Base-by-base conservation (phyloP, 2,329 filamentous ascomycete genomes). In the Claviceps cyperi region DNA sequence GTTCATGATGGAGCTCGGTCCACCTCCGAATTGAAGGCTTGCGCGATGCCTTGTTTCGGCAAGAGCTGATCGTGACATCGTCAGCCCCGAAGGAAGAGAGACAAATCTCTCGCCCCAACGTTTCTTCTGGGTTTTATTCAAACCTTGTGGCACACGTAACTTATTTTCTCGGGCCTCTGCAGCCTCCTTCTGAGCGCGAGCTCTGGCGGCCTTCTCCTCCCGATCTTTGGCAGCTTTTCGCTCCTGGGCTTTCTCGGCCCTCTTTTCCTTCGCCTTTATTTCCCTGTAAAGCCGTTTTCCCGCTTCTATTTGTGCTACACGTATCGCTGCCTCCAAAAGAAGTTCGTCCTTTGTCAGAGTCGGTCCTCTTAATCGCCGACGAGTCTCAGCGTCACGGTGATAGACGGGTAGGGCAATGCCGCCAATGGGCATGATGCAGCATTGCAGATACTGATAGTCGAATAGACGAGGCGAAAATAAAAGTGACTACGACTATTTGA, bases 341-440 rank as follows among this genome's bases (percentile, higher is more conserved):
- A 36, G 8, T 14, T 46, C 28, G 1, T 46, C 43, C 1, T 46
- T 2, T 3, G n/a, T 36, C 5, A 5, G 2, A 4, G n/a, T 19
- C 43, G 28, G 43, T 36, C 43, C 43, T 11, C 13, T 17, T 6
- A 36, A 6, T 6, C 9, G 5, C 8, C 28, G 43, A 36, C 17
- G 43, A 14, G 3, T 5, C 43, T 21, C 28, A 4, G 17, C 3
- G 28, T 9, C 2, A 6, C 2, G 21, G 21, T 5, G 3, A 28
- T 9, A 28, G 24, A 3, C 1, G 8, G 8, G 22, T 22, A 5
- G 22, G 1, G 0, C 0, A 9, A 9, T 1, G 8, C 8, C 24
- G 8, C 28, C 28, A 32, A 11, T 0, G 28, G 28, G 28, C 28
- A 32, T 32, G 28, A 32, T 32, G 28, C n/a, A n/a, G n/a, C n/a